Base-by-base conservation (phyloP, 139 green algal species). In the Penium margaritaceum region DNA sequence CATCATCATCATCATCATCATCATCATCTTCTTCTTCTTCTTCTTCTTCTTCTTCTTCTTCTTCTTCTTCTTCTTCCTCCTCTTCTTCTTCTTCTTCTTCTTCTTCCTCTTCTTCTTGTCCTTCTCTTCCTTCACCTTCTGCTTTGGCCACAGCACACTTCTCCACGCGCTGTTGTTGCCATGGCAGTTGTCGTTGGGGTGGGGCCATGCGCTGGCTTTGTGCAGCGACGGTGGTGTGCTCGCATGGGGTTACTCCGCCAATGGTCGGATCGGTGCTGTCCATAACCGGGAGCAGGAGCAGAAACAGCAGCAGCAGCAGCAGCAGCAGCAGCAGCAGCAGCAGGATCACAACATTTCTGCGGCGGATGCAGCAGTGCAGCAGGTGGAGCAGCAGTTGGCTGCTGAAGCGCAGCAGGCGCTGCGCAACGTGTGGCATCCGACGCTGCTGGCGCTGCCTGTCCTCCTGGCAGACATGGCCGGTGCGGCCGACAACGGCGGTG, bases 151-250 rank as follows among this genome's bases (percentile, higher is more conserved):
- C 41, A 51, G 41, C 41, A 51, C 41, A 51, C 41, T 51, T 9
- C 9, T 51, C 9, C 41, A 51, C 9, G 41, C 41, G 41, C 41
- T 12, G 41, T 51, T 12, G 9, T 12, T 51, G 9, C 54, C 54
- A 37, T 63, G 54, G 24, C 61, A 78, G 61, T 65, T 78, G 15
- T 41, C 70, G 15, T 69, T 43, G 6, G 70, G 70, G 6, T 78
- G 70, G 70, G 70, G 70, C 63, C 70, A 78, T 35, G 61, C 62
- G 27, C 33, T 78, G 29, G 70, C 70, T 21, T 35, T 65, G 6
- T 63, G 65, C 5, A 32, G 65, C 44, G 63, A 75, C 7, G 70
- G 70, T n/a, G 70, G 67, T 3, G 64, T 78, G 5, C 78, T 71
- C 14, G 62, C 70, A 5, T 78, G 70, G 70, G 70, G 70, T 19